A percentile compares a stretch with the other conserved stretches of the same genome.
These are phyloP conservation scores for Sporothrix luriei DNA, from an alignment of 2,329 filamentous ascomycete species.

Conservation along the genomic window DNA sequence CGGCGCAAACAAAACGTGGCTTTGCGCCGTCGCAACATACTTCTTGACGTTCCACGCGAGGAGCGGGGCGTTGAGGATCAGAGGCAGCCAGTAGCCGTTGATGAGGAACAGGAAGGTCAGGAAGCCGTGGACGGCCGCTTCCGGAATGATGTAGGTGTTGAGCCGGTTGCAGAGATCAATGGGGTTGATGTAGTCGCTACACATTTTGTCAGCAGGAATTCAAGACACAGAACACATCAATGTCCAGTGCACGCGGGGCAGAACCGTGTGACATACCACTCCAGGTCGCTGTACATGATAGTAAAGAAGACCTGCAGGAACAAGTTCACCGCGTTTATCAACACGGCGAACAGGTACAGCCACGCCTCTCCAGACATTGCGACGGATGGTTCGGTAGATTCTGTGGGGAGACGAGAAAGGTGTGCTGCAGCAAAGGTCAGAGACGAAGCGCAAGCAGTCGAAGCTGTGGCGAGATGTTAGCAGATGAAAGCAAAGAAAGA, in stretches of 20 bases:
- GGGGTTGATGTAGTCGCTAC: slow-evolving; percentile 98
- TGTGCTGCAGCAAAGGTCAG: background rate
- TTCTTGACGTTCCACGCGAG: slow-evolving; percentile 96
- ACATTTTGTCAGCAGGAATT: slow-evolving; percentile 39
- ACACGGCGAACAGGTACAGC: slow-evolving; percentile 95
- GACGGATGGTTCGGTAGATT: slow-evolving; percentile 32
- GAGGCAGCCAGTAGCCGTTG: slow-evolving; percentile 96
- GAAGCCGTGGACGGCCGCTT: slow-evolving; percentile 96
- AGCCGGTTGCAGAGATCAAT: slow-evolving; percentile 99
- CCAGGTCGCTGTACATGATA: slow-evolving; percentile 99
- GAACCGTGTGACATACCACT: slow-evolving; percentile 71
- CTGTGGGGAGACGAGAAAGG: background rate
- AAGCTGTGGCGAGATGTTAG: no score
- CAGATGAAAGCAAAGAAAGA: no score
- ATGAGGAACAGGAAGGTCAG: slow-evolving; percentile 94
- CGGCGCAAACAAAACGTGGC: background rate
- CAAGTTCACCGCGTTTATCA: slow-evolving; percentile 99
- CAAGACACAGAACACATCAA: background rate
- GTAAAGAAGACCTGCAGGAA: slow-evolving; percentile 99
- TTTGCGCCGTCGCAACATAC: slow-evolving; percentile 58
- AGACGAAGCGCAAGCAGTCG: slow-evolving; percentile 6
- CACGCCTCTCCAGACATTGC: slow-evolving; percentile 96
- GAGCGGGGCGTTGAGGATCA: slow-evolving; percentile 89
- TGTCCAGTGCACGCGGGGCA: background rate
- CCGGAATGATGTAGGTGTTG: slow-evolving; percentile 98